Conservation (phyloP, 371 early-diverging fungal species). For the Lichtheimia corymbifera region DNA sequence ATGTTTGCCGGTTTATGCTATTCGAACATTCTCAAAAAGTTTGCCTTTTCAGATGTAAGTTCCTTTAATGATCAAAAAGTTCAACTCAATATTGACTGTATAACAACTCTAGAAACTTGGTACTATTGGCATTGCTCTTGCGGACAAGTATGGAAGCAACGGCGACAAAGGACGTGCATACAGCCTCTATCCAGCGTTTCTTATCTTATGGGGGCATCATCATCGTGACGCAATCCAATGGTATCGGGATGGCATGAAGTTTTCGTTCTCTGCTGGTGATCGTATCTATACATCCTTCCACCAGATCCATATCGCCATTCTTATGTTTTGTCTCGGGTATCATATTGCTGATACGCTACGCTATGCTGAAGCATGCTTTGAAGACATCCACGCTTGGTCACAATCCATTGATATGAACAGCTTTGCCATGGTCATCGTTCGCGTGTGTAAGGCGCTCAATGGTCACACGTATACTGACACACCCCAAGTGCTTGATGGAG, state of each 20-base stretch:
- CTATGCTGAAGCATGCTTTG: constrained; percentile 36
- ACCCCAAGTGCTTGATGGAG: constrained; percentile 38
- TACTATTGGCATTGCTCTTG: constrained; percentile 25
- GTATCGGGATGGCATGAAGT: constrained; percentile 13
- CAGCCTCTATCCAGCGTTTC: constrained; percentile 32
- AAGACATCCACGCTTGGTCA: constrained; percentile 42
- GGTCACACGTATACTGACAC: constrained; percentile 32
- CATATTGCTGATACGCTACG: constrained; percentile 22
- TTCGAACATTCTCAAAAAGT: constrained; percentile 24
- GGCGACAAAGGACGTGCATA: constrained; percentile 38
- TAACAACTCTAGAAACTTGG: constrained; percentile 27
- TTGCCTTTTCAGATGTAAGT: constrained; percentile 30
- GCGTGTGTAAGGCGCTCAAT: constrained; percentile 36
- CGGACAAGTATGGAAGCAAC: constrained; percentile 29
- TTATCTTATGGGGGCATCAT: constrained; percentile 37
- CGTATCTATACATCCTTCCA: constrained; percentile 42
- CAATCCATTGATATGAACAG: constrained; percentile 39
- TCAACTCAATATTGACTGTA: neutral
- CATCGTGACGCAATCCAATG: constrained; percentile 22
- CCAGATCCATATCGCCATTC: constrained; percentile 28
- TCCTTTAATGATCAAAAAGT: neutral
- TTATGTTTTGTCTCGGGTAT: constrained; percentile 25
- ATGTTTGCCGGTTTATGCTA: constrained; percentile 32
- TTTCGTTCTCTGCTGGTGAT: constrained; percentile 37
- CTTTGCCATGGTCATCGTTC: constrained; percentile 40